Conservation (phyloP, 345 rosid species). For the Brassica nigra region DNA sequence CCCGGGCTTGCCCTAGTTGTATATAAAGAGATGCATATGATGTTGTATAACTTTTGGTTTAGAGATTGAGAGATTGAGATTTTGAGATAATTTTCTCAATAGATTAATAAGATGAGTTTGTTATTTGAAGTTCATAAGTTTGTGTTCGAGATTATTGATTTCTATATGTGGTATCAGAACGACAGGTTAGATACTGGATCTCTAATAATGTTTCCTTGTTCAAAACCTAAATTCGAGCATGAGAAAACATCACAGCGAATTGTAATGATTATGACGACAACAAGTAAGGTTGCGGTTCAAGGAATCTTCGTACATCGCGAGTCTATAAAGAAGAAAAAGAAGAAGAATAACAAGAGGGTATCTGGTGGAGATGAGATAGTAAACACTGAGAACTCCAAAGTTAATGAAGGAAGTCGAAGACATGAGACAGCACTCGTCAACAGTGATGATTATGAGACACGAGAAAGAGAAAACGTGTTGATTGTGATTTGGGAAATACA, state of each 20-base stretch:
- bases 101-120: too few species aligned
- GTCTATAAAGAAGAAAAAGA: neutral
- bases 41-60: too few species aligned
- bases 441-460: slow-evolving; percentile 5
- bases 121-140: too few species aligned
- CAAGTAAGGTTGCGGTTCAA: neutral
- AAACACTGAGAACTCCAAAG: neutral
- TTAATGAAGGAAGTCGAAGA: neutral
- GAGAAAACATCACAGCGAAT: neutral
- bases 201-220: neutral
- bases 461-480: slow-evolving; percentile 31
- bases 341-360: slow-evolving; percentile 18
- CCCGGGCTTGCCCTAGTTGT: too few species aligned
- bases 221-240: neutral
- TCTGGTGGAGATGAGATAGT: neutral
- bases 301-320: too few species aligned
- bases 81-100: too few species aligned
- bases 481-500: slow-evolving; percentile 1
- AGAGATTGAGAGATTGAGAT: too few species aligned
- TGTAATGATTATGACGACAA: neutral
- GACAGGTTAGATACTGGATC: neutral
- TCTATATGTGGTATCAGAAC: too few species aligned
- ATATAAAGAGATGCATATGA: too few species aligned
- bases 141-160: too few species aligned
- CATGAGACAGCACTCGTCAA: neutral